Evolutionary conservation across 805 yeast species (phyloP).

Genomic region (Starmera dryadoides): DNA sequence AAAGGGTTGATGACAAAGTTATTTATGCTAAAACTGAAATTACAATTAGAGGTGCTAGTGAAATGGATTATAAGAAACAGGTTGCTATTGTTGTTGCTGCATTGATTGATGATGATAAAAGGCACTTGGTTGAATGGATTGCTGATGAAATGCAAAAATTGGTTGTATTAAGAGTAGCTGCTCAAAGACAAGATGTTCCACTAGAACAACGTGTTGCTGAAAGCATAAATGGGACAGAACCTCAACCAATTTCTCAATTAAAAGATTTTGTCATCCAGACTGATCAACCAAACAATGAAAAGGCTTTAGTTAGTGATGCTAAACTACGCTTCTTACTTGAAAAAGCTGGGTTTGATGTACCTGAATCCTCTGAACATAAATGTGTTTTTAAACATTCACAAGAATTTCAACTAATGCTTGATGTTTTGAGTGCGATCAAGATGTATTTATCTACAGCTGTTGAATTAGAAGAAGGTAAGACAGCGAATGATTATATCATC

Average conservation of each 20-base stretch:
- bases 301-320: conserved; percentile 37
- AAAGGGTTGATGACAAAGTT: conserved; percentile 8
- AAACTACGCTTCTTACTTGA: conserved; percentile 39
- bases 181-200: conserved; percentile 7
- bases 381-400: conserved; percentile 31
- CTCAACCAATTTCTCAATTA: conserved; percentile 1
- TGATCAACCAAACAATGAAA: conserved; percentile 14
- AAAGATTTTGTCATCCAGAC: conserved; percentile 12
- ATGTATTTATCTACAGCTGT: conserved; percentile 33
- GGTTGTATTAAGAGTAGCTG: conserved; percentile 17
- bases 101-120: conserved; percentile 37
- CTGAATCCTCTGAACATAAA: conserved; percentile 29
- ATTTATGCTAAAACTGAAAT: conserved; percentile 9
- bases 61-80: conserved; percentile 36
- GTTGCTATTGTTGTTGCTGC: conserved; percentile 44
- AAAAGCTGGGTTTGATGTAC: conserved; percentile 38
- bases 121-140: conserved; percentile 36
- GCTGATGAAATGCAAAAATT: conserved; percentile 28
- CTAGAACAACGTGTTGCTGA: background rate
- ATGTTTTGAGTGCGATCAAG: conserved; percentile 28
- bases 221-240: background rate
- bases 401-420: conserved; percentile 24
- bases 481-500: conserved; percentile 26
- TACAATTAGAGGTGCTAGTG: conserved; percentile 20
- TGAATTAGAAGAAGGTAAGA: conserved; percentile 25